phyloP scores from a whole-genome alignment of 1,139 yeast species.

The Saccharomyces pastorianus region DNA sequence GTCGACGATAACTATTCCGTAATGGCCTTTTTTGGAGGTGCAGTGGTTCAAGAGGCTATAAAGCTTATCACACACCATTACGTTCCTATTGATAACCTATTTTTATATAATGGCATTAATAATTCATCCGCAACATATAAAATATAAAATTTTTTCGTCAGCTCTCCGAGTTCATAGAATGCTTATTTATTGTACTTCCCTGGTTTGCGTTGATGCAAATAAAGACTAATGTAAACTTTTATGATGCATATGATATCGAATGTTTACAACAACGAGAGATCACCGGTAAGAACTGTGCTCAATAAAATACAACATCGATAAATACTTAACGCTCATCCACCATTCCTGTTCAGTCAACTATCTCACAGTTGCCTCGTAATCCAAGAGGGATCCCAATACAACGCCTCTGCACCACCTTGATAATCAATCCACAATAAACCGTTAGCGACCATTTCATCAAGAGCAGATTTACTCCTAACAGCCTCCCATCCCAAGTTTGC shows the following conservation, averaged over 20 bases:
- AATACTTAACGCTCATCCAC: background rate
- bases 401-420: constrained; percentile 40
- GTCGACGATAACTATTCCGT: constrained; percentile 9
- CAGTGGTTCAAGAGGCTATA: constrained; percentile 68
- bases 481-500: constrained; percentile 72
- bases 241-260: background rate
- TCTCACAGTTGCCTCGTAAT: constrained; percentile 17
- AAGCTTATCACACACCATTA: constrained; percentile 66
- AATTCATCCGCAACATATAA: constrained; percentile 38
- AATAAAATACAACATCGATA: background rate
- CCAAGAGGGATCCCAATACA: constrained; percentile 61
- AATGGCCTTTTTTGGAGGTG: constrained; percentile 62
- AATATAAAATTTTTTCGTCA: background rate
- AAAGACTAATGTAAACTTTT: background rate
- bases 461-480: constrained; percentile 51
- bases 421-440: constrained; percentile 82
- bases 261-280: background rate
- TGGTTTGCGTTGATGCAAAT: background rate
- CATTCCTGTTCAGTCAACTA: background rate
- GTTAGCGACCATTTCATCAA: constrained; percentile 70
- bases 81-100: constrained; percentile 58
- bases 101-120: constrained; percentile 59
- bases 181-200: background rate
- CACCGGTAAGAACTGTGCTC: background rate
- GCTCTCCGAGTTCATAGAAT: background rate